Conservation (phyloP, 202 grass and related monocot genomes). For the Musa balbisiana region DNA sequence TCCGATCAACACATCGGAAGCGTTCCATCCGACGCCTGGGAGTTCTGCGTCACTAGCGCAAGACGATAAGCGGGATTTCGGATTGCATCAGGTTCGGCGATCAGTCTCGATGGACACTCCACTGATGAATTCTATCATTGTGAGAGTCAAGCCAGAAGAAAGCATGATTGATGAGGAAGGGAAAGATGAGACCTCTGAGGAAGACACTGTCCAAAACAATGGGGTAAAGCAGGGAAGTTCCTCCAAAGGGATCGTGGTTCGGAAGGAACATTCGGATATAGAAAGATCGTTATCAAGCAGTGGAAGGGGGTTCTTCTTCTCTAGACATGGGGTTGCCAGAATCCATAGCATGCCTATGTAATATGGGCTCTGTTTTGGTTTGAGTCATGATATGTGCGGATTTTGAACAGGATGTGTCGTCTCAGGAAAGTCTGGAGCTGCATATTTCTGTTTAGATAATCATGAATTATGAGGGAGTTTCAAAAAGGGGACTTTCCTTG, state of each 20-base stretch:
- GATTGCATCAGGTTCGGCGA: slow-evolving; percentile 34
- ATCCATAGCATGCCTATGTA: slow-evolving; percentile 52
- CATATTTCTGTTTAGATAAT: background rate
- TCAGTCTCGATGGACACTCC: slow-evolving; percentile 54
- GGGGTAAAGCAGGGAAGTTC: slow-evolving; percentile 28
- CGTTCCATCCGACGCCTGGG: background rate
- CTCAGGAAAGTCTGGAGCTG: background rate
- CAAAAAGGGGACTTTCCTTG: background rate
- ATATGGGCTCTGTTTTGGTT: background rate
- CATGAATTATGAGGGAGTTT: background rate
- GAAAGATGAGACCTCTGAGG: slow-evolving; percentile 30
- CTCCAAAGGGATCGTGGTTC: slow-evolving; percentile 20
- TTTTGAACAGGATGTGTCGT: background rate
- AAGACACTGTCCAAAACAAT: slow-evolving; percentile 21
- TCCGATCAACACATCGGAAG: background rate
- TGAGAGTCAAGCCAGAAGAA: slow-evolving; percentile 13
- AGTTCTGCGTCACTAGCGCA: background rate
- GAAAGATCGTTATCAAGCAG: slow-evolving; percentile 25
- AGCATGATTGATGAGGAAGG: slow-evolving; percentile 13
- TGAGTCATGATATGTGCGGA: background rate
- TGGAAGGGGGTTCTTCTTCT: slow-evolving; percentile 46
- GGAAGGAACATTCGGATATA: slow-evolving; percentile 7
- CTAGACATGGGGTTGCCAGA: slow-evolving; percentile 37
- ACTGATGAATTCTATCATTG: background rate
- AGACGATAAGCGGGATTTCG: background rate